A percentile compares a stretch with the other conserved stretches of the same genome.
Evolutionary conservation across 2,329 filamentous ascomycete species (phyloP).

Genomic region (Alternaria sp.): DNA sequence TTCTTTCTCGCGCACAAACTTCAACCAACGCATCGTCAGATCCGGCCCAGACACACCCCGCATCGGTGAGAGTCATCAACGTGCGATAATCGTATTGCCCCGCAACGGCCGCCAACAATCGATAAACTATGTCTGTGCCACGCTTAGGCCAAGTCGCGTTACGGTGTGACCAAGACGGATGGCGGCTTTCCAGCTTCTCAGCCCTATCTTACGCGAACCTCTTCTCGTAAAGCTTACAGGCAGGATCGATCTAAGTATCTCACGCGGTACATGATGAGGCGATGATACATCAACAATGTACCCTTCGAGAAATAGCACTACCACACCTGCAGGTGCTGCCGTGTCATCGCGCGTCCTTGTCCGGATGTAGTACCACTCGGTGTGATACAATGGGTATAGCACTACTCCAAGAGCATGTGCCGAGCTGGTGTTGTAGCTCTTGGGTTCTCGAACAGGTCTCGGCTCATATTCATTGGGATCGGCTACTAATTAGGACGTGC

Average conservation of each 20-base stretch:
- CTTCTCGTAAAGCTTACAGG: not conserved
- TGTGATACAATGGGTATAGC: not conserved
- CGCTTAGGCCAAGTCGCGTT: not conserved
- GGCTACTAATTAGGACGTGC: not conserved
- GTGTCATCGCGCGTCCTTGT: not conserved
- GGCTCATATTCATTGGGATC: not conserved
- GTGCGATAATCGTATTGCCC: not conserved
- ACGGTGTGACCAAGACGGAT: not conserved
- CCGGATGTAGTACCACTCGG: not conserved
- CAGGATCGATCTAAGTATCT: not conserved
- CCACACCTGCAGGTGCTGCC: not conserved
- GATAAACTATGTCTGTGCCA: slow-evolving; percentile 1
- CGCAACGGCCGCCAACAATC: not conserved
- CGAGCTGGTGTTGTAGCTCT: not conserved
- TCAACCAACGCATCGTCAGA: not conserved
- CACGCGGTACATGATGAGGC: not conserved
- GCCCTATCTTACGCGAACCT: not conserved
- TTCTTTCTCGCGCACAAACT: not conserved
- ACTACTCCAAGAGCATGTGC: not conserved
- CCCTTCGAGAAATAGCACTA: not conserved
- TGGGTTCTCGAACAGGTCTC: not conserved
- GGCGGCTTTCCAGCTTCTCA: not conserved
- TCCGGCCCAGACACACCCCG: not conserved
- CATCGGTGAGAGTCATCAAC: not conserved
- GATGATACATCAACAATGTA: not conserved